Conservation (phyloP, 1,284 basidiomycete species). For the Tetrapyrgos nigripes region DNA sequence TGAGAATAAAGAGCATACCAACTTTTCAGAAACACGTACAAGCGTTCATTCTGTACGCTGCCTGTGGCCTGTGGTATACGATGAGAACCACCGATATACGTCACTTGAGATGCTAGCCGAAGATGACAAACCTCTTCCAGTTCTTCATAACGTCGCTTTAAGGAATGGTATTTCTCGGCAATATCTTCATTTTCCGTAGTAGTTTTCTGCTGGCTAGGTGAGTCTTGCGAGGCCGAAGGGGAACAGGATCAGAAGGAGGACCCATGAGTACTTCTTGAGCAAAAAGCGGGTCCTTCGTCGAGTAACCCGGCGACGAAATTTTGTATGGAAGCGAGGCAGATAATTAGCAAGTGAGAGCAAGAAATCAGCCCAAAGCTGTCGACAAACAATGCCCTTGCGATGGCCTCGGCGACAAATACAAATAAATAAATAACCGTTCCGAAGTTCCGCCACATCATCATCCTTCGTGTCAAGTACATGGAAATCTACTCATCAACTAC, state of each 20-base stretch:
- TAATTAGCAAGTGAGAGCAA: background rate
- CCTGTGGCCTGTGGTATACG: too few species aligned
- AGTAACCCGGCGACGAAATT: background rate
- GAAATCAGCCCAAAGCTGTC: background rate
- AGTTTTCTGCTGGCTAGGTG: slow-evolving; percentile 31
- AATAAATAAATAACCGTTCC: background rate
- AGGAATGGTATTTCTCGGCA: slow-evolving; percentile 63
- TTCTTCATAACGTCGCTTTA: slow-evolving; percentile 68
- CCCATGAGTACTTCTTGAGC: background rate
- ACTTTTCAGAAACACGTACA: too few species aligned
- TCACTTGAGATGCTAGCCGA: too few species aligned
- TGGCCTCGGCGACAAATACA: background rate
- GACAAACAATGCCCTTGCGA: background rate
- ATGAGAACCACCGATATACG: too few species aligned
- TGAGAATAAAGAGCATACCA: too few species aligned
- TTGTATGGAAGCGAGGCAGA: background rate
- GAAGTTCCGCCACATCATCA: too few species aligned
- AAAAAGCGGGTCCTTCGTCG: background rate
- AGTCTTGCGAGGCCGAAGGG: slow-evolving; percentile 24
- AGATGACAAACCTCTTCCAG: slow-evolving; percentile 64
- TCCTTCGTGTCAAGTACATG: too few species aligned
- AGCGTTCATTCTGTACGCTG: too few species aligned
- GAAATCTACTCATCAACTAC: too few species aligned
- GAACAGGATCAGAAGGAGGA: slow-evolving; percentile 42
- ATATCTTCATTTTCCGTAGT: slow-evolving; percentile 48